Evolutionary conservation across 129 eudicot genomes (phyloP).

Genomic region (Gnaphalium uliginosum): DNA sequence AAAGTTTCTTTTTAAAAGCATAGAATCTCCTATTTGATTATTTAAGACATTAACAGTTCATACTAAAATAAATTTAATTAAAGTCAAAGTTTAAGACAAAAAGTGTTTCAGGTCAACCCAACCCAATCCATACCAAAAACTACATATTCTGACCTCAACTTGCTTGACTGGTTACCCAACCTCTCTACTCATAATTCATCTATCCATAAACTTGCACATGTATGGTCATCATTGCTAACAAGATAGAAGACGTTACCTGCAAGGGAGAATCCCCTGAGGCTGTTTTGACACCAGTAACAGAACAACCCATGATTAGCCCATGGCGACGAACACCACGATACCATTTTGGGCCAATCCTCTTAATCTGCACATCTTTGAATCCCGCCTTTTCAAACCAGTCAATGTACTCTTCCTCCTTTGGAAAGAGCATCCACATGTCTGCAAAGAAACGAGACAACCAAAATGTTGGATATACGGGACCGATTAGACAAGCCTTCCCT

Average conservation of each 20-base stretch:
- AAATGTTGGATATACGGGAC: conserved; percentile 92
- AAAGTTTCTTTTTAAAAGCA: neutral
- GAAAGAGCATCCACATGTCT: conserved; percentile 98
- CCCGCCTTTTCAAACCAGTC: conserved; percentile 96
- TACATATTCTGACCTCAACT: neutral
- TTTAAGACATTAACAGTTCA: neutral
- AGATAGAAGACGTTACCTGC: conserved; percentile 52
- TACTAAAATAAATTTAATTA: neutral
- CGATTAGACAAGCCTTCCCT: conserved; percentile 96
- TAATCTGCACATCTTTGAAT: conserved; percentile 76
- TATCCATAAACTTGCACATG: neutral
- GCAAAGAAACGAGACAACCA: conserved; percentile 98
- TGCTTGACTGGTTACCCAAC: neutral
- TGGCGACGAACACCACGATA: conserved; percentile 98
- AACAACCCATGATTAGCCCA: conserved; percentile 97
- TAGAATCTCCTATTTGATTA: neutral
- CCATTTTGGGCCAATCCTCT: conserved; percentile 96
- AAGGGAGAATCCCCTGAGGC: conserved; percentile 90
- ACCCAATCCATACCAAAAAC: neutral
- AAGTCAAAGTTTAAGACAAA: neutral
- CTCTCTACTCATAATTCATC: neutral
- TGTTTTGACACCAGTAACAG: conserved; percentile 85
- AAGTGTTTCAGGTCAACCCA: neutral
- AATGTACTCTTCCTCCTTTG: conserved; percentile 92
- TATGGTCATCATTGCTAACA: neutral